Conservation (phyloP, 1,139 yeast species). For the Geotrichum carabidarum region DNA sequence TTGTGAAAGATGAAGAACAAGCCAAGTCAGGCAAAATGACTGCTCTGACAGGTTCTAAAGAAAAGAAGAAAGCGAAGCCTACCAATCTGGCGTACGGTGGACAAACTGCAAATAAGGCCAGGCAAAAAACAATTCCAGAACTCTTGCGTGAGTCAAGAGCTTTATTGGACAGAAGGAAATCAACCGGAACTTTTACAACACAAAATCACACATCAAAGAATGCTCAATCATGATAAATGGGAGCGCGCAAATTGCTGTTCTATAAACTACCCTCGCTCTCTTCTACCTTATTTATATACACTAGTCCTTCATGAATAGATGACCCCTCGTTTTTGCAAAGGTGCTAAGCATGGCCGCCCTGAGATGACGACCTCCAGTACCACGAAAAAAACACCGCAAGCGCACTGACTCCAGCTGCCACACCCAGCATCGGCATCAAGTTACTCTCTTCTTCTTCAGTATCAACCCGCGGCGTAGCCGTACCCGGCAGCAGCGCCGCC, state of each 20-base stretch:
- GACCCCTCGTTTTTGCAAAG: not conserved
- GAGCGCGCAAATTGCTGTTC: not conserved
- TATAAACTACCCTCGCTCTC: too few relatives aligned
- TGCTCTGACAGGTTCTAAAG: too few relatives aligned
- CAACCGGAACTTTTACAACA: too few relatives aligned
- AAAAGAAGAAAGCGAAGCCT: too few relatives aligned
- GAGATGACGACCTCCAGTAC: constrained; percentile 18
- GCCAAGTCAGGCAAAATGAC: too few relatives aligned
- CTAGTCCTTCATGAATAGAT: not conserved
- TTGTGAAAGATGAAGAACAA: not conserved
- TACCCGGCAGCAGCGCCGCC: constrained; percentile 74
- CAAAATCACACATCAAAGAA: too few relatives aligned
- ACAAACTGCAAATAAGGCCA: not conserved
- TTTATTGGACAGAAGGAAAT: too few relatives aligned
- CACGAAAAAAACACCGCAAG: constrained; percentile 22
- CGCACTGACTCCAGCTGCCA: constrained; percentile 25
- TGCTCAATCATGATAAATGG: not conserved
- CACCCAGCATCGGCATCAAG: constrained; percentile 41
- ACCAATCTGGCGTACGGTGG: not conserved
- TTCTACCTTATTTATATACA: not conserved
- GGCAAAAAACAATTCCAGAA: not conserved
- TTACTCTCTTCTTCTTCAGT: constrained; percentile 55
- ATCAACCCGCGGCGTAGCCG: constrained; percentile 76
- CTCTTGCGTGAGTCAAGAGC: too few relatives aligned
- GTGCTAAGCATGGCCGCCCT: constrained; percentile 5